These are phyloP conservation scores for Saksenaea vasiformis DNA, from an alignment of 371 early-diverging fungal genomes.

Conservation along the genomic window DNA sequence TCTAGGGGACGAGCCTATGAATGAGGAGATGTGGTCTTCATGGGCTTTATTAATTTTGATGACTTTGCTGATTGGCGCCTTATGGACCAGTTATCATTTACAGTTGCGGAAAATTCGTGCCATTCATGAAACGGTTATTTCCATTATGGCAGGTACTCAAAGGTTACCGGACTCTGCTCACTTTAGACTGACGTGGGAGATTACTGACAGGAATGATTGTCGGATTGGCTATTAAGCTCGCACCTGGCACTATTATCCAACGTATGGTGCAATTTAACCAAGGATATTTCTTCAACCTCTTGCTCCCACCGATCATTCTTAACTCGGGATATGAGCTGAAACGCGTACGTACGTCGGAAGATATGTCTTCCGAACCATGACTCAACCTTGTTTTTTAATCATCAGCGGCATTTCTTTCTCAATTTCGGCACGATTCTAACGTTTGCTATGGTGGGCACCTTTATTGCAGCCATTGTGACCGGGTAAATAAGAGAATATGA, in stretches of 20 bases:
- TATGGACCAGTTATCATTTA: constrained; percentile 85
- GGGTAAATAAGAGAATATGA: constrained; percentile 53
- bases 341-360: constrained; percentile 42
- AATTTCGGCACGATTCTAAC: constrained; percentile 87
- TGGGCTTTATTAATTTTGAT: constrained; percentile 88
- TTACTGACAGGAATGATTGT: constrained; percentile 73
- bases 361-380: not conserved
- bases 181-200: not conserved
- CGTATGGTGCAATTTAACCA: constrained; percentile 90
- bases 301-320: constrained; percentile 95
- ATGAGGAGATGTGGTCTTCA: constrained; percentile 76
- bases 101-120: constrained; percentile 82
- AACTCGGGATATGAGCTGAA: constrained; percentile 95
- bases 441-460: constrained; percentile 92
- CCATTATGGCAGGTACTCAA: constrained; percentile 80
- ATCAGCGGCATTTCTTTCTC: constrained; percentile 77
- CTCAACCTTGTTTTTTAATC: not conserved
- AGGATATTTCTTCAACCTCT: constrained; percentile 90
- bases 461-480: constrained; percentile 86
- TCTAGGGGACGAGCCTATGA: constrained; percentile 42
- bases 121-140: constrained; percentile 92
- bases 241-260: constrained; percentile 72
- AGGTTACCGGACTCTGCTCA: not conserved
- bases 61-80: constrained; percentile 77
- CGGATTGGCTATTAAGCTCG: constrained; percentile 79